Evolutionary conservation across 352 stramenopile species (phyloP), one percentile per base, ranked within the genome.

Genomic region (Phytophthora podocarpi): DNA sequence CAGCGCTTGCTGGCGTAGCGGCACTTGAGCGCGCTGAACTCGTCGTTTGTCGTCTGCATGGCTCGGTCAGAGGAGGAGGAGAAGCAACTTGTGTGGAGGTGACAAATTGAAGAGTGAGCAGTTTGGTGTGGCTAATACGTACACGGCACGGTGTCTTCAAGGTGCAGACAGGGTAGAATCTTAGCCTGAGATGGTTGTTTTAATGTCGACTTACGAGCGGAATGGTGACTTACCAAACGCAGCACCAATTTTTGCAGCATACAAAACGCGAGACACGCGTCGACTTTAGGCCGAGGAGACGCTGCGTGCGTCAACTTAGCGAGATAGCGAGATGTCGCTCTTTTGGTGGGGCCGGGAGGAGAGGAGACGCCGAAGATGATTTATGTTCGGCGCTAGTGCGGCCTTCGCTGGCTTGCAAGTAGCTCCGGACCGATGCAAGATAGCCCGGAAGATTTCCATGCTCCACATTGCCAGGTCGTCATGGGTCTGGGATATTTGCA

Each of bases 1-100:
- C 86, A 95, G 34, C 84, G 82, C 53, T 90, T 93, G 72, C 81
- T 95, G 39, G 80, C 81, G 64, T 95, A 95, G 23, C 84, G 76
- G 66, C 86, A 95, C 42, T 89, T 81, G 36, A 85, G 73, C 11
- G 67, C 54, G 50, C 53, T 70, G 39, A 75, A 67, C 30, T 80
- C 71, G 30, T 80, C 67, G 50, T 72, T 53, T 5, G 59, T 57
- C 21, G 71, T 64, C 51, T 73, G 60, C 46, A 46, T 48, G 36
- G 20, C 12, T 56, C 12, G 4, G 21, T 15, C 37, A 30, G 48
- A 30, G 12, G 16, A 28, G 27, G n/a, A 15, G 20, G 26, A 20
- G 18, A 39, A 32, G 43, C 20, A n/a, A n/a, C 58, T 59, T 30
- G 45, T 59, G 20, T 35, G 31, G 60, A 56, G 37, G 42, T 45